Evolutionary conservation across 2,329 filamentous ascomycete species (phyloP).

Genomic region (Alternaria arbusti): DNA sequence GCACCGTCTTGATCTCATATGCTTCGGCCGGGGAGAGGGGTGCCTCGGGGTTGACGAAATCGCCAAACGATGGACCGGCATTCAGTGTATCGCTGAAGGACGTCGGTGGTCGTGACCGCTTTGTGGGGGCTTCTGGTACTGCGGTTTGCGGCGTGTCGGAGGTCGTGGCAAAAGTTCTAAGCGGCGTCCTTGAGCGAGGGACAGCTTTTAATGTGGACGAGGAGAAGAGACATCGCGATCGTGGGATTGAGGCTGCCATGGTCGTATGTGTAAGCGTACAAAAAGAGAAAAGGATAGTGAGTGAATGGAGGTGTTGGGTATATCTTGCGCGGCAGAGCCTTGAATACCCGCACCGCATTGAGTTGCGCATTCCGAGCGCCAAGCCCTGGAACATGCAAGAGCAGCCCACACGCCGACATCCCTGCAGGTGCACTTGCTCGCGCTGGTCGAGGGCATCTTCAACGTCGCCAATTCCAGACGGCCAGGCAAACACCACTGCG

Average conservation of each 20-base stretch:
- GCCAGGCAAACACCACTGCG: slow-evolving; percentile 14
- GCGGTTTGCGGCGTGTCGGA: slow-evolving; percentile 33
- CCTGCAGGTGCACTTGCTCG: slow-evolving; percentile 35
- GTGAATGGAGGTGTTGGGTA: slow-evolving; percentile 8
- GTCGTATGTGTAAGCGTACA: not conserved
- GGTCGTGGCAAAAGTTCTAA: slow-evolving; percentile 44
- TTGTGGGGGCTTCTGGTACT: slow-evolving; percentile 28
- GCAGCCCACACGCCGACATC: slow-evolving; percentile 43
- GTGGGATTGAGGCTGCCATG: slow-evolving; percentile 44
- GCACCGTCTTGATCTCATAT: slow-evolving; percentile 66
- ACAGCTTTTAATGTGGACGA: slow-evolving; percentile 26
- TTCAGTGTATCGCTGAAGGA: slow-evolving; percentile 69
- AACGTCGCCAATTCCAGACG: slow-evolving; percentile 43
- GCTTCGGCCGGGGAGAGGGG: slow-evolving; percentile 58
- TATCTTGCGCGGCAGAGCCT: slow-evolving; percentile 10
- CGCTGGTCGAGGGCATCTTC: slow-evolving; percentile 37
- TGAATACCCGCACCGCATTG: slow-evolving; percentile 20
- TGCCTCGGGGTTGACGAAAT: slow-evolving; percentile 62
- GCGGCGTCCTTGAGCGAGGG: slow-evolving; percentile 22
- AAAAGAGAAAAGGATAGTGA: not conserved
- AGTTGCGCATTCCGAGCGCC: slow-evolving; percentile 12
- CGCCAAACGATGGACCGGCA: slow-evolving; percentile 67
- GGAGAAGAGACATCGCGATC: slow-evolving; percentile 40
- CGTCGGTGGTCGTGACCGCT: slow-evolving; percentile 54
- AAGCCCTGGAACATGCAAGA: slow-evolving; percentile 12